phyloP scores from a whole-genome alignment of 169 alveolate species.

The Amoebophrya sp. region DNA sequence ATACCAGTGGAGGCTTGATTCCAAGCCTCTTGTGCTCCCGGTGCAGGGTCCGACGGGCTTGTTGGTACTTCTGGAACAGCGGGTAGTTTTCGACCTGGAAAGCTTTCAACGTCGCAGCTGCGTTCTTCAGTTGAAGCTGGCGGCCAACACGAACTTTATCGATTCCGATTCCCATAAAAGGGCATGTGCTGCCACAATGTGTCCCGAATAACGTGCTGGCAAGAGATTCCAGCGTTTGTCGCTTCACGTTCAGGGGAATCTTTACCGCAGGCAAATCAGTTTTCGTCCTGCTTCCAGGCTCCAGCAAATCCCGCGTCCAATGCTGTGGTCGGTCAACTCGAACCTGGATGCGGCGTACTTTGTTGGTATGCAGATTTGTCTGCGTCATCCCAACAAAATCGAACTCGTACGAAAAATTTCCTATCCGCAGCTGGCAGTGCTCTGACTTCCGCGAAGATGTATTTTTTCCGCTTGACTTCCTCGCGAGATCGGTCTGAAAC shows the following conservation, averaged over 20 bases:
- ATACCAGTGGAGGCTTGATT: not conserved
- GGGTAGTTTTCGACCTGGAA: slow-evolving; percentile 4
- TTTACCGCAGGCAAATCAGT: not conserved
- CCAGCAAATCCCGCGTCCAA: not conserved
- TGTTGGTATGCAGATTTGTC: not conserved
- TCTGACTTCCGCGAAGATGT: not conserved
- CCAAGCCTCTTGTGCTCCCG: not conserved
- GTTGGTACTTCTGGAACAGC: not conserved
- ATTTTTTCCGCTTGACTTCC: not conserved
- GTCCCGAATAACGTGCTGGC: not conserved
- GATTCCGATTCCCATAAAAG: not conserved
- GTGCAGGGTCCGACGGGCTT: not conserved
- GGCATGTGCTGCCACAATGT: not conserved
- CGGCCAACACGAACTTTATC: not conserved
- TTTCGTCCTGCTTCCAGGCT: not conserved
- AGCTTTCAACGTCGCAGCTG: not conserved
- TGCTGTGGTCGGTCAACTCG: not conserved
- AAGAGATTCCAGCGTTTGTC: not conserved
- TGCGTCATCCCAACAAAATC: not conserved
- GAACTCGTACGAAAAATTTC: not conserved
- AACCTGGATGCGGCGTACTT: not conserved
- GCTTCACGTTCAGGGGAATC: not conserved
- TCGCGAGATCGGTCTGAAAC: not conserved
- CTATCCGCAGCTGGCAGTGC: not conserved
- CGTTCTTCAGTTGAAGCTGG: not conserved